phyloP scores from a whole-genome alignment of 176 grass and related monocot genomes.

The Canna indica region DNA sequence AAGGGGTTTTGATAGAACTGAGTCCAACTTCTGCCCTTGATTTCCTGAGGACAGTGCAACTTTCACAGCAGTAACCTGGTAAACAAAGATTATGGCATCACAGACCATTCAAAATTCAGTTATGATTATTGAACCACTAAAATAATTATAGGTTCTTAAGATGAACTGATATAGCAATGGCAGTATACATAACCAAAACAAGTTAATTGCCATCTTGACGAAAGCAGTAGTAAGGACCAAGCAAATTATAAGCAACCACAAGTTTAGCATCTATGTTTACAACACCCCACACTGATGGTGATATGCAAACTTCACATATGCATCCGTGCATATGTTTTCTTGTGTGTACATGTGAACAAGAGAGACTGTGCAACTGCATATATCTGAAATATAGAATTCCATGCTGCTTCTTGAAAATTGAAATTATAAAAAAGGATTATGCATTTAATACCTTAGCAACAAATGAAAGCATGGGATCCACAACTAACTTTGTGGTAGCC shows the following conservation, averaged over 20 bases:
- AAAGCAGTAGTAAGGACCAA: background rate
- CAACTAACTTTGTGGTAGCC: slow-evolving; percentile 90
- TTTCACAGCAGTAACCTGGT: slow-evolving; percentile 86
- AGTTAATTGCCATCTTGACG: background rate
- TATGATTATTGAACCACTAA: background rate
- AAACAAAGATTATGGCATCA: slow-evolving; percentile 16
- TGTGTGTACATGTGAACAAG: background rate
- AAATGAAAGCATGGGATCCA: slow-evolving; percentile 96
- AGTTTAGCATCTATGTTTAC: background rate
- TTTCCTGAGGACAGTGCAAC: slow-evolving; percentile 68
- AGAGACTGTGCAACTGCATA: background rate
- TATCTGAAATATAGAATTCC: background rate
- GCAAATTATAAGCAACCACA: background rate
- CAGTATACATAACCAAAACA: background rate
- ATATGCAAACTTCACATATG: background rate
- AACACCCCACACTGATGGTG: background rate
- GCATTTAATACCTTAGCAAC: slow-evolving; percentile 67
- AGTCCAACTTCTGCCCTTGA: slow-evolving; percentile 83
- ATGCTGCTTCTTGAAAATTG: background rate
- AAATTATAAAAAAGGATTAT: background rate
- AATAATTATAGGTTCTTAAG: background rate
- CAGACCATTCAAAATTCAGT: background rate
- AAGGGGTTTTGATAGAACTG: slow-evolving; percentile 78
- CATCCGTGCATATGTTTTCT: background rate
- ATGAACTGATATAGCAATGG: background rate